Evolutionary conservation across 2,329 filamentous ascomycete genomes (phyloP), one percentile per base, ranked within the genome.

Genomic region (Aspergillus sp.): DNA sequence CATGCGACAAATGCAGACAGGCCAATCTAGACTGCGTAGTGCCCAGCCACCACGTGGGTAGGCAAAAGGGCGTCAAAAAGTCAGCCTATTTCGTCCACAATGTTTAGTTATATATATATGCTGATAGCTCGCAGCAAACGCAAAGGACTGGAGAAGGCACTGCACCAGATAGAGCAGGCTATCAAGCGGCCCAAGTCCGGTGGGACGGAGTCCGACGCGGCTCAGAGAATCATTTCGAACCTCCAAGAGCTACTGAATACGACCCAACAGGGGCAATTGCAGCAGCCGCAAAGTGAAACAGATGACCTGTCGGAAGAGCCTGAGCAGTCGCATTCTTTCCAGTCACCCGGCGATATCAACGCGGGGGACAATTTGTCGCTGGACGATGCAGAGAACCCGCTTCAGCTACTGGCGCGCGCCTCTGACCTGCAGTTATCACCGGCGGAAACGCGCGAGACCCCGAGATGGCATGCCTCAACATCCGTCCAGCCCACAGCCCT

Each of bases 31-130:
- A 88, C 53, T 90, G 87, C 65, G 74, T 88, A 5, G 82, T 88
- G 2, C 86, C 81, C n/a, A 81, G 81, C n/a, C 88, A 89, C 64
- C 86, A 89, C 56, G 80, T 88, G 3, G 87, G 87, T 7, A 77
- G 87, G 46, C 86, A 88, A 64, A 89, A 89, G 65, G 87, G 87
- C 19, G 86, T 89, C 54, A 90, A 89, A 68, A 90, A 90, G 87
- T 87, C 71, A 36, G 46, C 22, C 11, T 19, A 36, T 8, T 3
- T 19, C 19, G 19, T 17, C n/a, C 14, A 7, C 20, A 16, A 3
- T n/a, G 7, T 22, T 2, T 9, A 7, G 9, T 10, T 10, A 48
- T 32, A 17, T 10, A 48, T 32, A 17, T 13, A 45, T 48, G 51
- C 50, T 64, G 45, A 64, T 36, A 11, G 24, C 16, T 30, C 11